phyloP scores from a whole-genome alignment of 352 stramenopile genomes.

The Phytophthora citricola region DNA sequence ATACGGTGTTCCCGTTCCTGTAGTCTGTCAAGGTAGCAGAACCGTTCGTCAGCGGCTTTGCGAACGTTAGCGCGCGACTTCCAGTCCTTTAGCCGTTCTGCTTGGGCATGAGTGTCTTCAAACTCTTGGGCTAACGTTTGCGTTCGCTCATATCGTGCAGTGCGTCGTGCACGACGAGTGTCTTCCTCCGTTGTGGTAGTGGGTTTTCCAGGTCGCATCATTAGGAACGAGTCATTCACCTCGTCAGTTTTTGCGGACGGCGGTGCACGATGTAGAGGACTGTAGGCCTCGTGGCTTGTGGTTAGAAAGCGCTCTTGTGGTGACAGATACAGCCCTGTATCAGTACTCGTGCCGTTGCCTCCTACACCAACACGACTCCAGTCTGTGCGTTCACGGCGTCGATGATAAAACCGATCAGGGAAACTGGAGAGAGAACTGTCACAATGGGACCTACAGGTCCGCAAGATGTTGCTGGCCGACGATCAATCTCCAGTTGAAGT shows the following conservation, averaged over 20 bases:
- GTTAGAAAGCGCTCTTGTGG: conserved; percentile 65
- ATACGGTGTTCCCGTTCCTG: conserved; percentile 67
- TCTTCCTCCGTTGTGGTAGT: conserved; percentile 46
- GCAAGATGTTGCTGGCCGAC: conserved; percentile 25
- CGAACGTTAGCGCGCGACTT: conserved; percentile 58
- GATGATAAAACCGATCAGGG: conserved; percentile 65
- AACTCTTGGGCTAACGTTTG: conserved; percentile 47
- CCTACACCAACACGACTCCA: conserved; percentile 82
- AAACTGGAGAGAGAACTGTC: conserved; percentile 40
- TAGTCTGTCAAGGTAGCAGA: conserved; percentile 65
- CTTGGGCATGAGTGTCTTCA: conserved; percentile 33
- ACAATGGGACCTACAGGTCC: conserved; percentile 25
- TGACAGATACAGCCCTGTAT: conserved; percentile 53
- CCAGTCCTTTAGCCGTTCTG: conserved; percentile 59
- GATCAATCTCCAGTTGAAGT: conserved; percentile 35
- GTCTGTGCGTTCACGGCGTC: conserved; percentile 64
- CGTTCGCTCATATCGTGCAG: conserved; percentile 53
- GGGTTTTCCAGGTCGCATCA: conserved; percentile 40
- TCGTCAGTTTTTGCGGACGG: conserved; percentile 16
- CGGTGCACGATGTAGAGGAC: conserved; percentile 45
- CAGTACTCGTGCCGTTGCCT: conserved; percentile 55
- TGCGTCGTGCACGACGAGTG: conserved; percentile 37
- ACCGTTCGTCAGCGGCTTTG: conserved; percentile 54
- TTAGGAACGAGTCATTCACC: conserved; percentile 41
- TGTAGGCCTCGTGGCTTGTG: conserved; percentile 58